Percentiles rank a stretch among this genome's conserved stretches.
These are phyloP conservation scores for Maudiozyma turicensis DNA, from an alignment of 805 yeast species.

Conservation along the genomic window DNA sequence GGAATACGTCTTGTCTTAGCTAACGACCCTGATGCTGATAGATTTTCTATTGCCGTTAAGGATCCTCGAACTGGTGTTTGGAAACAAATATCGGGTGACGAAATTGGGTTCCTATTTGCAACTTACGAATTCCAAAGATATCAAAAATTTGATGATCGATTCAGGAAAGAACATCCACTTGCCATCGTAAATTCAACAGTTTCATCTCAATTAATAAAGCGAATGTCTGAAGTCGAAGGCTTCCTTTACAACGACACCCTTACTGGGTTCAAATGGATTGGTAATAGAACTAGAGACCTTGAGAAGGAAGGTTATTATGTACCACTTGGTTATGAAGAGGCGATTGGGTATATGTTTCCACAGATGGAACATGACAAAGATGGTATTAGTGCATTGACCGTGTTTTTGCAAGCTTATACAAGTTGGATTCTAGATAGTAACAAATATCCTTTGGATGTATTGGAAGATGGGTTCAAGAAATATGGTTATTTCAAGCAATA, in stretches of 20 bases:
- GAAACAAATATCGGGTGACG: conserved; percentile 85
- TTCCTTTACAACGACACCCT: conserved; percentile 70
- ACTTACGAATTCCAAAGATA: conserved; percentile 40
- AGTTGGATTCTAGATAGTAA: conserved; percentile 32
- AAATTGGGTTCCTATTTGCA: conserved; percentile 80
- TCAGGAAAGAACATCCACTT: conserved; percentile 32
- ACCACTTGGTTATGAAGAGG: conserved; percentile 92
- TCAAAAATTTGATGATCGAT: conserved; percentile 16
- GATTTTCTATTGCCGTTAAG: conserved; percentile 74
- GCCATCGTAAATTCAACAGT: conserved; percentile 78
- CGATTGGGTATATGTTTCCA: conserved; percentile 87
- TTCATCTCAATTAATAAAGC: conserved; percentile 68
- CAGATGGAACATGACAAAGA: conserved; percentile 78
- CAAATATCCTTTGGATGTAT: conserved; percentile 34
- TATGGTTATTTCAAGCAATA: conserved; percentile 79
- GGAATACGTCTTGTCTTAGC: conserved; percentile 58
- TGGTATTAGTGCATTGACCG: conserved; percentile 71
- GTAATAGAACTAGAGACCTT: conserved; percentile 71
- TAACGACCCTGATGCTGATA: conserved; percentile 95
- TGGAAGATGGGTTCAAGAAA: conserved; percentile 47
- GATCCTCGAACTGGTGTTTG: conserved; percentile 34
- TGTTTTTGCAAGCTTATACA: conserved; percentile 63
- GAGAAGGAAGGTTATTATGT: conserved; percentile 55
- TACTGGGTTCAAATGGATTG: conserved; percentile 97
- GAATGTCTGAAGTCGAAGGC: conserved; percentile 55